phyloP scores from a whole-genome alignment of 176 grass and related monocot species.

The Lolium rigidum region DNA sequence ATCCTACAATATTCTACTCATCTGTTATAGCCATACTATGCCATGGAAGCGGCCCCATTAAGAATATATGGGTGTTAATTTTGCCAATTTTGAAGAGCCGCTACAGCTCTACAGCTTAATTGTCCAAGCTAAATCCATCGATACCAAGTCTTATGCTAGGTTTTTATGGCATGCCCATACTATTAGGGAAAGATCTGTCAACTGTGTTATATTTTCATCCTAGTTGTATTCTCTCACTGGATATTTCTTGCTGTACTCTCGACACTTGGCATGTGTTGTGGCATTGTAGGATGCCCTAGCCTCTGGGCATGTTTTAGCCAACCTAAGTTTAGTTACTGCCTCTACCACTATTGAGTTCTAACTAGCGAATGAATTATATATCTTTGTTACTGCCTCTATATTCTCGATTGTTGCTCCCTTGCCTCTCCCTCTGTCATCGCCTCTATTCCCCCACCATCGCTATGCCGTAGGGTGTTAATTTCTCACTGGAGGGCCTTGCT shows the following conservation, averaged over 20 bases:
- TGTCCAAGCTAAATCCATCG: not conserved
- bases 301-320: conserved; percentile 15
- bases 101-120: conserved; percentile 22
- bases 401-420: not conserved
- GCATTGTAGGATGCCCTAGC: not conserved
- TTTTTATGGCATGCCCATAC: conserved; percentile 1
- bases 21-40: not conserved
- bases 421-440: not conserved
- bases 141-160: not conserved
- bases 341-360: not conserved
- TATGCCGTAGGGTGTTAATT: not conserved
- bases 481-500: not conserved
- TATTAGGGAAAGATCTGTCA: not conserved
- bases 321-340: not conserved
- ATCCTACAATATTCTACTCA: not conserved
- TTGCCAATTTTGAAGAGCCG: conserved; percentile 20
- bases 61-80: not conserved
- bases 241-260: not conserved
- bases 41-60: not conserved
- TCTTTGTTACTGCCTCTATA: not conserved
- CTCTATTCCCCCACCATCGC: not conserved
- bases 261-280: not conserved
- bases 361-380: not conserved
- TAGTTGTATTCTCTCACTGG: conserved; percentile 13
- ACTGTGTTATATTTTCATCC: conserved; percentile 7